These are phyloP conservation scores for Vitis hybrid DNA, from an alignment of 177 flowering plant genomes.

Conservation along the genomic window DNA sequence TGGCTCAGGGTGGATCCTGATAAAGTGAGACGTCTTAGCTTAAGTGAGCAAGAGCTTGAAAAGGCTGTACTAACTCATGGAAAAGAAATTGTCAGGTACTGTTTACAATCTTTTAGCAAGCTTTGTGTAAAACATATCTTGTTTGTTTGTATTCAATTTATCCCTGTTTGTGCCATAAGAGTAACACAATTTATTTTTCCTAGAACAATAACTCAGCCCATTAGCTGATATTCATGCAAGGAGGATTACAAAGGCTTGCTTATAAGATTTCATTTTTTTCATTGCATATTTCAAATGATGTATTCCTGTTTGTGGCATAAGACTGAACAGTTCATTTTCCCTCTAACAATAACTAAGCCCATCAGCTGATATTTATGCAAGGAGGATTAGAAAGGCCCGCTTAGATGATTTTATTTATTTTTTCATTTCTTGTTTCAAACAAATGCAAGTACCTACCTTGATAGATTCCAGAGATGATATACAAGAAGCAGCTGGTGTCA, in stretches of 20 bases:
- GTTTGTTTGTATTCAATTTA: not conserved
- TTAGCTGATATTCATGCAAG: too few species aligned
- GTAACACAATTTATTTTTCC: too few species aligned
- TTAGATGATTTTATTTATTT: not conserved
- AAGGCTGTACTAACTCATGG: conserved; percentile 55
- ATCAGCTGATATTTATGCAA: not conserved
- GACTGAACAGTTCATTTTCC: not conserved
- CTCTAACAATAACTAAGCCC: not conserved
- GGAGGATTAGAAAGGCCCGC: not conserved
- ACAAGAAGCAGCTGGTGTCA: not conserved
- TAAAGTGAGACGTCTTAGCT: conserved; percentile 77
- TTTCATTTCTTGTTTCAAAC: not conserved
- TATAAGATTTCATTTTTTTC: too few species aligned
- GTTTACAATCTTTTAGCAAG: not conserved
- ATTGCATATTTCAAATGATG: not conserved
- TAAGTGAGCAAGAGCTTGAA: conserved; percentile 75
- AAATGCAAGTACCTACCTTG: not conserved
- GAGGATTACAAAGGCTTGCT: too few species aligned
- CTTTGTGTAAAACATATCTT: not conserved
- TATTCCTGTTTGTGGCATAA: not conserved
- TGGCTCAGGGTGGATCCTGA: conserved; percentile 60
- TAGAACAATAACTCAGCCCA: too few species aligned
- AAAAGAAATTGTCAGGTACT: conserved; percentile 60
- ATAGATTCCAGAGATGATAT: not conserved
- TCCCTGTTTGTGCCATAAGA: too few species aligned